phyloP scores from a whole-genome alignment of 2,329 filamentous ascomycete genomes.

The Alternaria novae-zelandiae region DNA sequence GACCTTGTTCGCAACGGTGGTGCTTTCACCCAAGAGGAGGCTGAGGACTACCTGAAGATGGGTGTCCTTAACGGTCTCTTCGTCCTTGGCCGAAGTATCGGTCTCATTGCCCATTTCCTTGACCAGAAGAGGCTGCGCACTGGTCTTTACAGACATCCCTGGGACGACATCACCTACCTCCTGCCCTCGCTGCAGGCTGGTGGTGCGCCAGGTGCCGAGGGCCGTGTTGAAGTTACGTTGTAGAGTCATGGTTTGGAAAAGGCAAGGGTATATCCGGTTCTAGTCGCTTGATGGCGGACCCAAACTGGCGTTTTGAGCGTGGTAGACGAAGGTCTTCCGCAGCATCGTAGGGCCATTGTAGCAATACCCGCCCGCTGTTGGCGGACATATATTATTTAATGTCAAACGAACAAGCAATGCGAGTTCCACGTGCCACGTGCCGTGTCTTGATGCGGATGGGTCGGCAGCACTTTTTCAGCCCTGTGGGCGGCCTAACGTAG shows the following conservation, averaged over 20 bases:
- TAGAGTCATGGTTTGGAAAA: conserved; percentile 38
- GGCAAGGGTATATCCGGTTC: conserved; percentile 35
- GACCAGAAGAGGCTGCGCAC: conserved; percentile 99
- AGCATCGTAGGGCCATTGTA: conserved; percentile 34
- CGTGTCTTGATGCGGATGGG: background rate
- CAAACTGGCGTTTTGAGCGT: conserved; percentile 40
- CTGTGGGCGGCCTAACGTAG: background rate
- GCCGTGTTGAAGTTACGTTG: conserved; percentile 51
- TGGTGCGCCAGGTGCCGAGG: conserved; percentile 48
- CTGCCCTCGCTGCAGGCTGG: conserved; percentile 46
- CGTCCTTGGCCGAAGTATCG: conserved; percentile 94
- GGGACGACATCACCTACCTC: conserved; percentile 64
- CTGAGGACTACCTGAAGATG: conserved; percentile 98
- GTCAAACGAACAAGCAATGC: conserved; percentile 28
- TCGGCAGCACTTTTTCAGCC: background rate
- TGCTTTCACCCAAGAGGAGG: conserved; percentile 94
- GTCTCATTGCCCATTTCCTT: conserved; percentile 99
- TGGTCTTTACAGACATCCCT: conserved; percentile 96
- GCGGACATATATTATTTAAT: conserved; percentile 42
- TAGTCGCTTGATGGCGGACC: conserved; percentile 32
- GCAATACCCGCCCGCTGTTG: conserved; percentile 40
- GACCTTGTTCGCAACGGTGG: conserved; percentile 97
- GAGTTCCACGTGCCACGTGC: background rate
- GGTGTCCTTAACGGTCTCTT: conserved; percentile 99
- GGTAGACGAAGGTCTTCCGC: conserved; percentile 36